These are phyloP conservation scores for Epichloe gansuensis DNA, from an alignment of 2,329 filamentous ascomycete species.

Conservation along the genomic window DNA sequence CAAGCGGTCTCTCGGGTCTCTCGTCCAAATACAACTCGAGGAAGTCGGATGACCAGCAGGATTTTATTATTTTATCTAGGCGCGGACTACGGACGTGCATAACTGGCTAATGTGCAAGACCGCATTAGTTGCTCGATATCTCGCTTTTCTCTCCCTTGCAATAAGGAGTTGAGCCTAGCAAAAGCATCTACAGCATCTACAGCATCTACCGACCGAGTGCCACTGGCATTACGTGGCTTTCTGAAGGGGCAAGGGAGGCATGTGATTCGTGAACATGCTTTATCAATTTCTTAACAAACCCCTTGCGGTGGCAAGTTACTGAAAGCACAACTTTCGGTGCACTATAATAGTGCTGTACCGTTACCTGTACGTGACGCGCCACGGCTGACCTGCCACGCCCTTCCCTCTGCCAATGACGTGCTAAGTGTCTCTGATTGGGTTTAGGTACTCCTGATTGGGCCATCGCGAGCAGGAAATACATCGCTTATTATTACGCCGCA, in stretches of 20 bases:
- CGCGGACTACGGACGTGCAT: neutral
- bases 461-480: neutral
- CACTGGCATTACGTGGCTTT: neutral
- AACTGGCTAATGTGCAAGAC: no score
- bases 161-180: neutral
- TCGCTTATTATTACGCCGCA: conserved; percentile 7
- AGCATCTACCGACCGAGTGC: neutral
- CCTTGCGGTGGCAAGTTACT: no score
- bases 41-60: conserved; percentile 8
- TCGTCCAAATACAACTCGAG: conserved; percentile 2
- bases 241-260: neutral
- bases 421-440: neutral
- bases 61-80: conserved; percentile 3
- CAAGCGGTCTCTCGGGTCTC: conserved; percentile 4
- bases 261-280: no score
- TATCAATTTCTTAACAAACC: no score
- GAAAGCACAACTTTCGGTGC: neutral
- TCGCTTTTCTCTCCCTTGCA: neutral
- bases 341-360: neutral
- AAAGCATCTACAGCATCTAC: neutral
- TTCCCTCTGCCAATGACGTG: conserved; percentile 1
- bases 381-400: neutral
- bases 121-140: neutral
- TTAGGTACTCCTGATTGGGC: no score
- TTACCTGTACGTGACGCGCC: neutral